These are phyloP conservation scores for Volvox carteri DNA, from an alignment of 163 green algal genomes.

Conservation along the genomic window DNA sequence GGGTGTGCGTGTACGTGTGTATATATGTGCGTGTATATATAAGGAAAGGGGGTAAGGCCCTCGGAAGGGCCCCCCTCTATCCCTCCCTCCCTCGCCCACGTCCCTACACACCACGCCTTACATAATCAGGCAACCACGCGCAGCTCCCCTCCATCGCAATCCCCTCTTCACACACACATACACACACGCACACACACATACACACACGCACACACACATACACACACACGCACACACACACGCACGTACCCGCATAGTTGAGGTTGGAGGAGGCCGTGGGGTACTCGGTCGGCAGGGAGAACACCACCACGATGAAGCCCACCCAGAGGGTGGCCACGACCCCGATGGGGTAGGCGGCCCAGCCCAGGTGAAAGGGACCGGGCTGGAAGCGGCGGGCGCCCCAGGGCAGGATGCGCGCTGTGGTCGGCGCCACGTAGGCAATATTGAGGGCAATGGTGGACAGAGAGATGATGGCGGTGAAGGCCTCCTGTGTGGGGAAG, in stretches of 20 bases:
- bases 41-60: too few relatives aligned
- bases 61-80: too few relatives aligned
- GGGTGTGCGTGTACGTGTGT: too few relatives aligned
- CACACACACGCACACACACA: too few relatives aligned
- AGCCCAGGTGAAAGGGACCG: slow-evolving; percentile 78
- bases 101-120: too few relatives aligned
- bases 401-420: slow-evolving; percentile 63
- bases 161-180: too few relatives aligned
- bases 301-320: slow-evolving; percentile 69
- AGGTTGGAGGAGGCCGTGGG: slow-evolving; percentile 69
- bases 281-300: slow-evolving; percentile 72
- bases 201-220: too few relatives aligned
- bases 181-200: too few relatives aligned
- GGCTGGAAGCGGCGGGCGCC: slow-evolving; percentile 65
- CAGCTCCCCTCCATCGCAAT: too few relatives aligned
- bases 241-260: slow-evolving; percentile 73
- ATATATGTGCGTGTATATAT: too few relatives aligned
- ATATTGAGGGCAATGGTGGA: slow-evolving; percentile 71
- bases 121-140: too few relatives aligned
- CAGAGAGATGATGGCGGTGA: slow-evolving; percentile 68
- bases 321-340: slow-evolving; percentile 70
- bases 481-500: slow-evolving; percentile 55
- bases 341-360: slow-evolving; percentile 67
- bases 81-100: too few relatives aligned
- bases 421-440: slow-evolving; percentile 70